Conservation (phyloP, 306 rosid genomes). For the Vicia faba region DNA sequence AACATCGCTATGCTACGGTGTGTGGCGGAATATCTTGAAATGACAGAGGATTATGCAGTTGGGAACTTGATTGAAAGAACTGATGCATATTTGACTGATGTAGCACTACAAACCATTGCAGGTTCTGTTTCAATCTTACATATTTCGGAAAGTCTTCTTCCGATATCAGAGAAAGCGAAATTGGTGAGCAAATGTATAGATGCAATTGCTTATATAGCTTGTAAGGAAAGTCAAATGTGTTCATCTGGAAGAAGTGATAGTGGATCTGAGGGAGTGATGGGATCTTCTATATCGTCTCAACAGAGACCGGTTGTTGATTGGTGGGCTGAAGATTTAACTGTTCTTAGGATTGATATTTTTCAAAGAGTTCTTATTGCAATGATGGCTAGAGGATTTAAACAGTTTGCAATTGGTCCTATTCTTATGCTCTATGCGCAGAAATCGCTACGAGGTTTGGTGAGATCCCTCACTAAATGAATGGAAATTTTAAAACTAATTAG, state of each 20-base stretch:
- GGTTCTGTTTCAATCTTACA: constrained; percentile 77
- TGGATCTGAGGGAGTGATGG: constrained; percentile 42
- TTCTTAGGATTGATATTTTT: constrained; percentile 88
- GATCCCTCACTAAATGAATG: constrained; percentile 51
- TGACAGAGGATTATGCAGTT: constrained; percentile 85
- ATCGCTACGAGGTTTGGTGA: constrained; percentile 98
- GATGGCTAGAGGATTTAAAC: constrained; percentile 95
- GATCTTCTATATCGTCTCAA: constrained; percentile 49
- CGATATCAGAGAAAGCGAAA: constrained; percentile 73
- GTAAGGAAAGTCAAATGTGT: constrained; percentile 74
- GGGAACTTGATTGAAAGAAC: constrained; percentile 80
- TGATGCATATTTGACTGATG: constrained; percentile 82
- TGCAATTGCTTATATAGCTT: constrained; percentile 74
- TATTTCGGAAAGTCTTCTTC: constrained; percentile 66
- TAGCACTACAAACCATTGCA: constrained; percentile 68
- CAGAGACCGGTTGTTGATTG: constrained; percentile 72
- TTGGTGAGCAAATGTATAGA: constrained; percentile 80
- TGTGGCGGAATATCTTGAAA: constrained; percentile 84
- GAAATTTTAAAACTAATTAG: constrained; percentile 4
- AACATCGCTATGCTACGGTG: constrained; percentile 83
- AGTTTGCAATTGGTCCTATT: constrained; percentile 78
- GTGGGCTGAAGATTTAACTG: constrained; percentile 97
- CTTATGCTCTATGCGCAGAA: constrained; percentile 98
- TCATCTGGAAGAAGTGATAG: constrained; percentile 46
- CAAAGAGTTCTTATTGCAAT: constrained; percentile 89